Conservation (phyloP, 805 yeast species). For the Vanderwaltozyma tropicalis region DNA sequence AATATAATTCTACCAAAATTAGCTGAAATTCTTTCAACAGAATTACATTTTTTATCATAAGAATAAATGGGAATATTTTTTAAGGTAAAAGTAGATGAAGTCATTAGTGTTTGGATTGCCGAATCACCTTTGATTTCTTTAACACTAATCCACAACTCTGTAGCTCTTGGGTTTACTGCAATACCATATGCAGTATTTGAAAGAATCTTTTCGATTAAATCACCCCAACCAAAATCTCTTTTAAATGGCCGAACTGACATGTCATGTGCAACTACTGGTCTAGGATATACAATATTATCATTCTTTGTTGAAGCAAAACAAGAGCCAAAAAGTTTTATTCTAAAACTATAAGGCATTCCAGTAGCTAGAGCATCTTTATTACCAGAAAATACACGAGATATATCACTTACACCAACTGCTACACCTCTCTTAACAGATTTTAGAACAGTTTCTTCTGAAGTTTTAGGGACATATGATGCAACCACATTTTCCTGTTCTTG, state of each 20-base stretch:
- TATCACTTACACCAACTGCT: constrained; percentile 82
- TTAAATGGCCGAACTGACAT: too few relatives aligned
- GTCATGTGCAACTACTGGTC: too few relatives aligned
- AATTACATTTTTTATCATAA: constrained; percentile 52
- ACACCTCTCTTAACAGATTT: constrained; percentile 55
- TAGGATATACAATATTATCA: too few relatives aligned
- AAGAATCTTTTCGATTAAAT: constrained; percentile 65
- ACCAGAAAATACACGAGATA: constrained; percentile 63
- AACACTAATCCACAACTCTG: constrained; percentile 53
- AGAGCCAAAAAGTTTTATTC: constrained; percentile 57
- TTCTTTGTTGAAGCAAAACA: constrained; percentile 21
- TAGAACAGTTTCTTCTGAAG: neutral
- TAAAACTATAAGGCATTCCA: constrained; percentile 61
- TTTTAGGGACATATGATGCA: neutral
- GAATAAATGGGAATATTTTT: constrained; percentile 38
- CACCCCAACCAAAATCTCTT: constrained; percentile 67
- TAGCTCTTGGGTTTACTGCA: constrained; percentile 75
- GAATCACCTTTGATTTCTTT: constrained; percentile 56
- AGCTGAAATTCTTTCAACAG: constrained; percentile 52
- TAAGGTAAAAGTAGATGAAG: constrained; percentile 52
- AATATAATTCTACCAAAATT: constrained; percentile 38
- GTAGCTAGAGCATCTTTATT: constrained; percentile 48
- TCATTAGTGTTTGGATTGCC: constrained; percentile 29
- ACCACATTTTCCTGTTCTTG: too few relatives aligned
- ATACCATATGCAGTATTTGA: constrained; percentile 65